Percentiles rank a stretch among this genome's conserved stretches.
These are phyloP conservation scores for Aureobasidium melanogenum DNA, from an alignment of 2,329 filamentous ascomycete species.

Conservation along the genomic window DNA sequence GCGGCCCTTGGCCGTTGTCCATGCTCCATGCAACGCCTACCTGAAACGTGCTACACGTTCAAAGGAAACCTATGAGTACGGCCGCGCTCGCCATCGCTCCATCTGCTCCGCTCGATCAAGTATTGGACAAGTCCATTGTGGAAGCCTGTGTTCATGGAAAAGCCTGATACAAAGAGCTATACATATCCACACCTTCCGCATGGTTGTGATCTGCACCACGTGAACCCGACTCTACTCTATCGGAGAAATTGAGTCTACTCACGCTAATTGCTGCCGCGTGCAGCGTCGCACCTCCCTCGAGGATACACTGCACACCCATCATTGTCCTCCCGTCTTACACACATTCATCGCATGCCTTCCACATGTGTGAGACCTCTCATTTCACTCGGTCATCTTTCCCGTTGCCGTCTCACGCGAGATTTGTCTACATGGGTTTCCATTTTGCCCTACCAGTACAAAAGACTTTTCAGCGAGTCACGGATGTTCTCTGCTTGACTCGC, in stretches of 20 bases:
- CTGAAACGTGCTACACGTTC: not conserved
- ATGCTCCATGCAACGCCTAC: not conserved
- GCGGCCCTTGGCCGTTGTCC: not conserved
- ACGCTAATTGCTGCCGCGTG: not conserved
- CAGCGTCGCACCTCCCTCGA: not conserved
- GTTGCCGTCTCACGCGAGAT: conserved; percentile 2
- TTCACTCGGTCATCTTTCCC: not conserved
- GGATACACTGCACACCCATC: not conserved
- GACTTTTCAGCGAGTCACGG: not conserved
- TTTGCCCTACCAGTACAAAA: not conserved
- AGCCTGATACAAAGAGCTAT: not conserved
- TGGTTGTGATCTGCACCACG: no score
- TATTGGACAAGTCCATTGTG: not conserved
- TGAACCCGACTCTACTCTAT: not conserved
- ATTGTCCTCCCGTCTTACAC: not conserved
- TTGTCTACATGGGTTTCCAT: not conserved
- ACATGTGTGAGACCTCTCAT: not conserved
- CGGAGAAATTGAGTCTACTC: not conserved
- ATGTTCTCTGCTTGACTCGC: not conserved
- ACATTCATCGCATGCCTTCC: not conserved
- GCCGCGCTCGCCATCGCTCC: not conserved
- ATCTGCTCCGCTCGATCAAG: not conserved
- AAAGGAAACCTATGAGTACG: not conserved
- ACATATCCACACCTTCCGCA: not conserved
- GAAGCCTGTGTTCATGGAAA: not conserved